A percentile compares a stretch with the other conserved stretches of the same genome.
Conservation (phyloP, 495 filamentous ascomycete genomes). For the Letharia columbiana region DNA sequence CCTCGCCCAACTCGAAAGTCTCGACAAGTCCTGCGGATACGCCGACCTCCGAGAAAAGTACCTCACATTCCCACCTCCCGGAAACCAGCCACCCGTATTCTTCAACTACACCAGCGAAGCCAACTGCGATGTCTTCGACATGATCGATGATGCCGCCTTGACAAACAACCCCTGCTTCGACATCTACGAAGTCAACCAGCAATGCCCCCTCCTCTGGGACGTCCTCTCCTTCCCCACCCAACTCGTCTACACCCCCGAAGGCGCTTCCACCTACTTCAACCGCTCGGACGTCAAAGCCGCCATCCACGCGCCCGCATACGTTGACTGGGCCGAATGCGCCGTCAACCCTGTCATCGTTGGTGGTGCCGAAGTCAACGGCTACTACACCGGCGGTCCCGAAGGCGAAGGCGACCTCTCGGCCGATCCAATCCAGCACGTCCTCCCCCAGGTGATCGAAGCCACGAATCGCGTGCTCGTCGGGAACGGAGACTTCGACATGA, state of each 20-base stretch:
- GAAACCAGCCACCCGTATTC: conserved; percentile 27
- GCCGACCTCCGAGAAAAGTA: conserved; percentile 46
- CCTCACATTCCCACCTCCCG: conserved; percentile 45
- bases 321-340: conserved; percentile 39
- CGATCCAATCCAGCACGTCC: conserved; percentile 38
- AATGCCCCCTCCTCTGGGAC: conserved; percentile 40
- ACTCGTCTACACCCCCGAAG: conserved; percentile 34
- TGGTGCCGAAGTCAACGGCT: conserved; percentile 12
- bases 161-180: conserved; percentile 53
- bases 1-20: conserved; percentile 38
- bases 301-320: conserved; percentile 43
- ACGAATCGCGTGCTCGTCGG: conserved; percentile 60
- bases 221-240: conserved; percentile 41
- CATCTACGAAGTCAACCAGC: conserved; percentile 45
- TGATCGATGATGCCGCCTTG: conserved; percentile 39
- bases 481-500: conserved; percentile 57
- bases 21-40: conserved; percentile 49
- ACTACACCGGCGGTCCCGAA: conserved; percentile 29
- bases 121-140: conserved; percentile 45
- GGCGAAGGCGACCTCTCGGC: conserved; percentile 30
- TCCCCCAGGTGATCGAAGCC: conserved; percentile 56
- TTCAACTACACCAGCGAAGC: conserved; percentile 42
- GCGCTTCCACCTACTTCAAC: conserved; percentile 48
- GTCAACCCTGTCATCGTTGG: conserved; percentile 38
- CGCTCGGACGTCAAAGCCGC: conserved; percentile 48